Conservation (phyloP, 352 stramenopile species). For the Globisporangium polare region DNA sequence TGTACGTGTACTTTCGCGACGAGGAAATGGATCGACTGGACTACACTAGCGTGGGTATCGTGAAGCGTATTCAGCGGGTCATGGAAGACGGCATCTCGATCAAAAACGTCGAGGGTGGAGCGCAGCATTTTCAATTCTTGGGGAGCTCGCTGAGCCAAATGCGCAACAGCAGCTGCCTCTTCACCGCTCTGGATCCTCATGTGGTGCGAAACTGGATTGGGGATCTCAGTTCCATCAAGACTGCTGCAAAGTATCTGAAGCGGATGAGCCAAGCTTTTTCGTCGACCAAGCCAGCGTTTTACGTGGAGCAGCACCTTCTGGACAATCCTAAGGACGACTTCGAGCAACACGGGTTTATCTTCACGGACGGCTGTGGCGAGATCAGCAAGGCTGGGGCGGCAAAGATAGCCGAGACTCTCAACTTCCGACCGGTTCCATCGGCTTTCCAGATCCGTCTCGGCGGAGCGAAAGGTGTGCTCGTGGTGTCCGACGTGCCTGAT, state of each 20-base stretch:
- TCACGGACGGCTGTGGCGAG: constrained; percentile 75
- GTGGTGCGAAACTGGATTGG: constrained; percentile 56
- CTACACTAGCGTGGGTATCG: constrained; percentile 34
- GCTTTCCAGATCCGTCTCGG: constrained; percentile 74
- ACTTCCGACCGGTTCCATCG: constrained; percentile 39
- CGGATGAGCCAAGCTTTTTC: constrained; percentile 74
- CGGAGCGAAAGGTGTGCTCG: constrained; percentile 72
- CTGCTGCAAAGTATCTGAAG: constrained; percentile 73
- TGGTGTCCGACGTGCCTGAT: constrained; percentile 44
- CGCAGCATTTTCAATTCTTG: constrained; percentile 46
- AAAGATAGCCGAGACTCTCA: constrained; percentile 32
- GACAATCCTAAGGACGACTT: constrained; percentile 47
- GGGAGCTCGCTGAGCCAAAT: constrained; percentile 75
- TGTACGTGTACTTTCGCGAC: constrained; percentile 83
- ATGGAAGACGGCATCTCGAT: constrained; percentile 39
- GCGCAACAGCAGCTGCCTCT: constrained; percentile 65
- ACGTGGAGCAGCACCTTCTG: constrained; percentile 38
- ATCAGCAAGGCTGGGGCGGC: constrained; percentile 36
- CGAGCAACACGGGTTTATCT: constrained; percentile 34
- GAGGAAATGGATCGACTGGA: constrained; percentile 74
- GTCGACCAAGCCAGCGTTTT: constrained; percentile 51
- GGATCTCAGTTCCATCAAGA: constrained; percentile 44
- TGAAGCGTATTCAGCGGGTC: constrained; percentile 33
- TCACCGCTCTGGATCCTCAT: constrained; percentile 54
- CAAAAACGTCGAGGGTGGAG: constrained; percentile 20